Evolutionary conservation across 192 early-diverging fungal species (phyloP), one percentile per base, ranked within the genome.

Genomic region (Kickxella alabastrina): DNA sequence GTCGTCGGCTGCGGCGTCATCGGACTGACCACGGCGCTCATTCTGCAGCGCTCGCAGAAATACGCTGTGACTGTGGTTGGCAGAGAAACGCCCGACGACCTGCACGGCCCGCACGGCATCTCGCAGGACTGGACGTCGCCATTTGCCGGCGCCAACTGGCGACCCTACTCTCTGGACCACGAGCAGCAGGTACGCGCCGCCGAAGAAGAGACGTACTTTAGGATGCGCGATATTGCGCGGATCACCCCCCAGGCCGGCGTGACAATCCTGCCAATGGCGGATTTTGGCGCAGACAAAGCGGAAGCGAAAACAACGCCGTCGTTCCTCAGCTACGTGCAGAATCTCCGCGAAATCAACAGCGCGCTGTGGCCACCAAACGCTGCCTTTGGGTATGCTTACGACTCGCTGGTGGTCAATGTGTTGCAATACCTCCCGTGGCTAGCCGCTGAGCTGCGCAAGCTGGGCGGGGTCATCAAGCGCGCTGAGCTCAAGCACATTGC

Each of bases 1-100:
- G 84, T 92, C 7, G 54, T 92, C 51, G 90, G 90, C 13, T 82
- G 85, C 3, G 89, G 89, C 49, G 90, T 91, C 2, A 54, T 79
- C 15, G 89, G 88, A 7, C 76, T 91, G 10, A 88, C 87, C 5
- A 83, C 82, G 0, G 90, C 84, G 6, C 50, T 91, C 1, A 43
- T 85, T 7, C 65, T 87, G 22, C 80, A 81, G 49, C 65, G 70
- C 57, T 49, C 38, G 3, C 69, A 80, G 38, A 74, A 81, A 13
- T 81, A 80, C 49, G 21, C 73, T 27, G 86, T 89, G 8, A 86
- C 80, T 1, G 66, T 89, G 6, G 63, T 89, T 5, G 57, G 54
- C 37, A 41, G 38, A 34, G 41, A 84, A 15, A 24, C 26, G 1
- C 37, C 42, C 1, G 42, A 29, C 10, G 42, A 34, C 34, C 19